Base-by-base conservation (phyloP, 192 early-diverging fungal genomes). In the Backusella morwellensis region DNA sequence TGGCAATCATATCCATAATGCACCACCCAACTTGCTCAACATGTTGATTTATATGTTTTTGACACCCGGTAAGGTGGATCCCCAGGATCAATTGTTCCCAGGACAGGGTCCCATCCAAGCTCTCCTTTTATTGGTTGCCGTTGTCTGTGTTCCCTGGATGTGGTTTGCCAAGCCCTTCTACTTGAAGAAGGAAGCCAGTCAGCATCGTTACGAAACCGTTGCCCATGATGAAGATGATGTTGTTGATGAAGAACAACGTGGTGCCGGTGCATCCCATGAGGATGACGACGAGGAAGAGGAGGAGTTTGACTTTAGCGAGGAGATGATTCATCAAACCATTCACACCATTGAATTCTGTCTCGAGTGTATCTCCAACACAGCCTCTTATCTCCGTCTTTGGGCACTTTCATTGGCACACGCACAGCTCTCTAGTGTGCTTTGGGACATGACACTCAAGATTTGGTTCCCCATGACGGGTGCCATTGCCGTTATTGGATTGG, bases 41-140 rank as follows among this genome's bases (percentile, higher is more conserved):
- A 97, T 95, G 78, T 90, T 99, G 75, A 99, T 99, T 82, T 98
- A 97, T 86, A 99, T 99, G 98, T 96, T 99, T 86, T 85, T 99
- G 76, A 90, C 91, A 36, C 98, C 98, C 9, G 98, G 98, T 29
- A 84, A 50, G 35, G 91, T 98, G 32, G 78, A 75, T 21, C 86
- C 90, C 29, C 82, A 81, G 29, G 92, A 94, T 50, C 87, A 86
- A 74, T 86, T 99, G 56, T 99, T 91, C 81, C 77, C 90, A 23
- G 97, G 97, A 63, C 98, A 99, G 78, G 92, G 86, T 9, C 82
- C 83, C 68, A 76, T 99, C 21, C 98, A 99, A 88, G 84, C 85
- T 7, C 78, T 94, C 32, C 82, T 99, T 26, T 82, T 99, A 21
- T 73, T 97, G 3, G 56, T 95, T 66, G 96, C 97, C 47, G 79